A percentile compares a stretch with the other conserved stretches of the same genome.
Evolutionary conservation across 495 filamentous ascomycete genomes (phyloP).

Genomic region (Aspergillus bridgeri): DNA sequence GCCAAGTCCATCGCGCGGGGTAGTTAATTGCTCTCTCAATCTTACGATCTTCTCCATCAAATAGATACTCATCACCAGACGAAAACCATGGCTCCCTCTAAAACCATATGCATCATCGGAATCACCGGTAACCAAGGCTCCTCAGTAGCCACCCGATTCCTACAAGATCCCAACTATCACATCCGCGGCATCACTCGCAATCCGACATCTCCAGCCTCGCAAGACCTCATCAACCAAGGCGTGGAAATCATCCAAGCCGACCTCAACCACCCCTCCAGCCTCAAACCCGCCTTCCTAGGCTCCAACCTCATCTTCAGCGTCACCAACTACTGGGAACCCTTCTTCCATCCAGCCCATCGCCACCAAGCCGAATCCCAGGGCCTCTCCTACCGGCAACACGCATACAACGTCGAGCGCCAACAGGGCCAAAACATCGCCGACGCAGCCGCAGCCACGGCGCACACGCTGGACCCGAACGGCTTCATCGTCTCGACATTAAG

Average conservation of each 20-base stretch:
- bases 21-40: no score
- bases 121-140: constrained; percentile 45
- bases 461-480: constrained; percentile 37
- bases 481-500: constrained; percentile 37
- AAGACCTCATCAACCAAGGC: constrained; percentile 26
- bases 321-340: constrained; percentile 50
- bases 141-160: constrained; percentile 31
- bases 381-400: constrained; percentile 36
- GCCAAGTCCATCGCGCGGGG: no score
- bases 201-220: constrained; percentile 26
- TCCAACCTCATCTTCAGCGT: constrained; percentile 46
- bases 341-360: constrained; percentile 27
- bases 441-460: constrained; percentile 36
- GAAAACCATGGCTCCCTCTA: constrained; percentile 9
- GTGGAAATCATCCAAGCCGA: constrained; percentile 50
- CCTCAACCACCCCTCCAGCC: constrained; percentile 33
- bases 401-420: constrained; percentile 45
- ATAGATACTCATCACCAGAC: no score
- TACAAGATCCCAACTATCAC: constrained; percentile 30
- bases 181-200: constrained; percentile 52
- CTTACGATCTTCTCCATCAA: no score
- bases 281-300: constrained; percentile 42
- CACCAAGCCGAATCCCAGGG: constrained; percentile 17
- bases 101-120: constrained; percentile 37
- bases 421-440: constrained; percentile 52